phyloP scores from a whole-genome alignment of 768 basidiomycete genomes.

The Podaxis mareebaensis region DNA sequence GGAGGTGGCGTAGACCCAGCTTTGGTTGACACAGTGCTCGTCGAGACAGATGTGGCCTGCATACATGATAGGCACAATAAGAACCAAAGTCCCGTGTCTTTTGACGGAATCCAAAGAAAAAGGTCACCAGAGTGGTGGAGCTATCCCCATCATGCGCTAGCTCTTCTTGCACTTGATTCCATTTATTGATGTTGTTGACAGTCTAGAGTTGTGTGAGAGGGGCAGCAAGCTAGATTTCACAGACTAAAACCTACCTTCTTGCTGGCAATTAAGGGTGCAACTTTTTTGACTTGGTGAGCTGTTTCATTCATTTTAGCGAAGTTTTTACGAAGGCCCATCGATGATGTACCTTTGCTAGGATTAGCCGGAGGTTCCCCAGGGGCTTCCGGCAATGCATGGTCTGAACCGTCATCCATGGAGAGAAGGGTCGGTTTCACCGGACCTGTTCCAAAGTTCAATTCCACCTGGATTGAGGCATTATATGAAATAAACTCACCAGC shows the following conservation, averaged over 20 bases:
- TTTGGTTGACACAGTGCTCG: slow-evolving; percentile 12
- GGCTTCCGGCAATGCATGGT: slow-evolving; percentile 33
- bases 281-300: slow-evolving; percentile 54
- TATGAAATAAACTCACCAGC: slow-evolving; percentile 24
- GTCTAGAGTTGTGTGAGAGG: slow-evolving; percentile 48
- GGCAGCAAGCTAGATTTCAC: slow-evolving; percentile 1
- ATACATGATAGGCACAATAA: slow-evolving; percentile 15
- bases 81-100: slow-evolving; percentile 11
- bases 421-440: slow-evolving; percentile 33
- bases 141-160: slow-evolving; percentile 32
- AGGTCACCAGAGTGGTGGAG: slow-evolving; percentile 31
- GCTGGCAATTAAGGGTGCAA: slow-evolving; percentile 80
- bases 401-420: slow-evolving; percentile 59
- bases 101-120: slow-evolving; percentile 22
- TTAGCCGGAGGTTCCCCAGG: slow-evolving; percentile 41
- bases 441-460: slow-evolving; percentile 16
- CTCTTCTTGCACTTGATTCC: slow-evolving; percentile 95
- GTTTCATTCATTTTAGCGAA: neutral
- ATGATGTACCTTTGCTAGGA: slow-evolving; percentile 51
- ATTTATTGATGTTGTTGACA: slow-evolving; percentile 90
- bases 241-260: slow-evolving; percentile 62
- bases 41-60: slow-evolving; percentile 15
- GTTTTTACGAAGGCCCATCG: slow-evolving; percentile 7
- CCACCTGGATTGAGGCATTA: neutral
- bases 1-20: slow-evolving; percentile 29